phyloP scores from a whole-genome alignment of 495 filamentous ascomycete genomes.

The Aspergillus asperescens region DNA sequence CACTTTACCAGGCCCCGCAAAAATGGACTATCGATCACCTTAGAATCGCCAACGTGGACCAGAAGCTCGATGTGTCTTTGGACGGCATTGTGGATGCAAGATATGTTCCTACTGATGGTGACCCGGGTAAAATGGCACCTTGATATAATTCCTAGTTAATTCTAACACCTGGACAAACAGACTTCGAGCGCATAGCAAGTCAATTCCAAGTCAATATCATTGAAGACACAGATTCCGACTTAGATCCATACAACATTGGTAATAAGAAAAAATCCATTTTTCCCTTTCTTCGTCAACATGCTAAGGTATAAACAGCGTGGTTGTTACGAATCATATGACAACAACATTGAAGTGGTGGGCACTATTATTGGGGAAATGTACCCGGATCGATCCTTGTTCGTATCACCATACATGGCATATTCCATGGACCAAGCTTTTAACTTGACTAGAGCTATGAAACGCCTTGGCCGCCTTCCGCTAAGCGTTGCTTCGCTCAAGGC shows the following conservation, averaged over 20 bases:
- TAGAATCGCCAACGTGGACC: not conserved
- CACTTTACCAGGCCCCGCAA: not conserved
- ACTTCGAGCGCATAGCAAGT: not conserved
- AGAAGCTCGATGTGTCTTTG: not conserved
- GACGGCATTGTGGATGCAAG: not conserved
- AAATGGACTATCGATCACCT: slow-evolving; percentile 1
- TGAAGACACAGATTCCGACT: not conserved
- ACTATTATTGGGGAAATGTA: not conserved
- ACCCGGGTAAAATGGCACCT: not conserved
- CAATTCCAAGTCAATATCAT: not conserved
- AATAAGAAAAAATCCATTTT: not conserved
- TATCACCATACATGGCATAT: not conserved
- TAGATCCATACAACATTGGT: no score
- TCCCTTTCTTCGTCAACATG: not conserved
- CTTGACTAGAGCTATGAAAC: not conserved
- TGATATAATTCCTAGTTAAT: not conserved
- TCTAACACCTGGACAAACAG: not conserved
- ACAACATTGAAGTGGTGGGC: not conserved
- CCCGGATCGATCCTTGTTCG: not conserved
- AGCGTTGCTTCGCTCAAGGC: not conserved
- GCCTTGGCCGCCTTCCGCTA: not conserved
- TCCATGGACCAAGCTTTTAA: not conserved
- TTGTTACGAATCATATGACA: not conserved
- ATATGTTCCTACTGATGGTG: not conserved
- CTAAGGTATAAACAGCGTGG: not conserved